Evolutionary conservation across 768 basidiomycete species (phyloP).

Genomic region (Lactarius deliciosus): DNA sequence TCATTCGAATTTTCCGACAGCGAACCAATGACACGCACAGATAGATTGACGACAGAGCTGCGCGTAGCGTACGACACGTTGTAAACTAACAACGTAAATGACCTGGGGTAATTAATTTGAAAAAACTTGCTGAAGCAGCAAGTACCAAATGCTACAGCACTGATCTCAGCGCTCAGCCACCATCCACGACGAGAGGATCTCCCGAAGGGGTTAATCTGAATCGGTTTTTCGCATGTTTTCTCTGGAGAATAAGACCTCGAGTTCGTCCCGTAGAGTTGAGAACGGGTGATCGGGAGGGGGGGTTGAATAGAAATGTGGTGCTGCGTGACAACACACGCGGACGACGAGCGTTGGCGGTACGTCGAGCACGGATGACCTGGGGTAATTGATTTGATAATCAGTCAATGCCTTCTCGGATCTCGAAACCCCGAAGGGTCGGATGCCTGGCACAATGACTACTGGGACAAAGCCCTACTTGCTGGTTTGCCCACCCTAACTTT

Average conservation of each 20-base stretch:
- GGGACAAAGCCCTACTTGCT: background rate
- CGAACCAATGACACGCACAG: background rate
- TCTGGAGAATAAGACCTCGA: background rate
- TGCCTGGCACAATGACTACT: background rate
- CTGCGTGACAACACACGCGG: background rate
- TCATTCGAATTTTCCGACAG: background rate
- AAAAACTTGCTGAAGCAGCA: background rate
- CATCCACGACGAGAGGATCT: background rate
- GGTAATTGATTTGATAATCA: background rate
- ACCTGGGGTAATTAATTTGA: slow-evolving; percentile 29
- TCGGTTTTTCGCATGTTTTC: slow-evolving; percentile 5
- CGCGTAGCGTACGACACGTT: slow-evolving; percentile 19
- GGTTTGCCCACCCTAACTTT: background rate
- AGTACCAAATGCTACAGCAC: slow-evolving; percentile 2
- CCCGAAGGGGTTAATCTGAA: background rate
- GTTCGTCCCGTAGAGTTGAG: background rate
- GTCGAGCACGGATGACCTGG: background rate
- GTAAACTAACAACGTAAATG: slow-evolving; percentile 21
- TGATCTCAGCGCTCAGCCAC: background rate
- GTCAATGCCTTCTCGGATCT: background rate
- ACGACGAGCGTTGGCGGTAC: no score
- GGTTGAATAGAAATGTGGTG: background rate
- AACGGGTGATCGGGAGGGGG: background rate
- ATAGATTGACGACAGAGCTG: slow-evolving; percentile 24
- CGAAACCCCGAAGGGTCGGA: background rate